These are phyloP conservation scores for Candida koratica DNA, from an alignment of 805 yeast genomes.

Conservation along the genomic window DNA sequence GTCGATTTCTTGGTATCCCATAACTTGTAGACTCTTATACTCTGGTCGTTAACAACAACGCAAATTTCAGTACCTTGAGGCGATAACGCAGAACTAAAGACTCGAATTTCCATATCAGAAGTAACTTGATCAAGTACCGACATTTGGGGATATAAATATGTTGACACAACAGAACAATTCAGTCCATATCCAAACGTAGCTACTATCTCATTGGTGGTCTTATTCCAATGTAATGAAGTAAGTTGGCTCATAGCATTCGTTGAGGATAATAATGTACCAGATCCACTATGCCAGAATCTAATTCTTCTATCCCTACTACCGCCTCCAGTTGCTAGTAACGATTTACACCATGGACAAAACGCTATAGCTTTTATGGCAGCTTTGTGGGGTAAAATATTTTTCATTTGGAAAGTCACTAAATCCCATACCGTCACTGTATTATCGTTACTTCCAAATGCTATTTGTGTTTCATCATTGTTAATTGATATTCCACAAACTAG, in stretches of 20 bases:
- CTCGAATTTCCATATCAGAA: slow-evolving; percentile 51
- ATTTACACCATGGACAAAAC: slow-evolving; percentile 85
- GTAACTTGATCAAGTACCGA: slow-evolving; percentile 45
- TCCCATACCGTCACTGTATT: slow-evolving; percentile 75
- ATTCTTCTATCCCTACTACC: slow-evolving; percentile 80
- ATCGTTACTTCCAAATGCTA: slow-evolving; percentile 85
- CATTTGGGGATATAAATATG: slow-evolving; percentile 68
- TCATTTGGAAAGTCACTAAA: slow-evolving; percentile 37
- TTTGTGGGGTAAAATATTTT: slow-evolving; percentile 55
- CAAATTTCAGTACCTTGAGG: slow-evolving; percentile 63
- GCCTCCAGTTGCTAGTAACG: slow-evolving; percentile 84
- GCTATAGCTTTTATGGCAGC: slow-evolving; percentile 92
- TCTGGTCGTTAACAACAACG: slow-evolving; percentile 74
- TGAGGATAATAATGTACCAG: slow-evolving; percentile 67
- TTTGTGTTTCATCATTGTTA: slow-evolving; percentile 46
- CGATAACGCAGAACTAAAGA: slow-evolving; percentile 61
- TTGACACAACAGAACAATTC: slow-evolving; percentile 49
- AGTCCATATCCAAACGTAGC: slow-evolving; percentile 83
- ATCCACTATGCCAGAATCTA: slow-evolving; percentile 78
- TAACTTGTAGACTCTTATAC: slow-evolving; percentile 67
- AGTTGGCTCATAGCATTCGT: slow-evolving; percentile 66
- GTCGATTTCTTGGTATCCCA: slow-evolving; percentile 42
- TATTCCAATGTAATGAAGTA: slow-evolving; percentile 78
- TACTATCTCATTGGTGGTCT: slow-evolving; percentile 54
- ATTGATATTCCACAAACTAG: slow-evolving; percentile 54